Evolutionary conservation across 2,329 filamentous ascomycete genomes (phyloP), one percentile per base, ranked within the genome.

Genomic region (Paraphoma chrysanthemicola): DNA sequence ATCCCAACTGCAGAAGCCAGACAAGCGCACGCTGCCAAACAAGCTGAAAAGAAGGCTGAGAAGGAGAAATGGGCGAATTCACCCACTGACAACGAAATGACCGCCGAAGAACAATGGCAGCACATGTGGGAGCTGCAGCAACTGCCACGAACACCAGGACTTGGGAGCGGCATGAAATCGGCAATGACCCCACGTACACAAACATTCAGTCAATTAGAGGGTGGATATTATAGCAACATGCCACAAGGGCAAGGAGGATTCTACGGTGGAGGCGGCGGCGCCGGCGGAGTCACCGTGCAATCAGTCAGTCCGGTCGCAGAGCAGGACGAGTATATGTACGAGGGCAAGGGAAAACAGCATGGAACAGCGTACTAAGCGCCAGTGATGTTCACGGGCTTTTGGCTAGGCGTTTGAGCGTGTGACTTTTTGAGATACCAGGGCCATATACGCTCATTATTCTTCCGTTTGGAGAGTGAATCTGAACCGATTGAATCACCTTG

Each of bases 61-160:
- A 74, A 73, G 43, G 74, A 75, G 42, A 76, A 72, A 60, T 77
- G 62, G 63, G 64, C 66, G 2, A 54, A 59, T 29, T 66, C 69
- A 1, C 67, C 72, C 18, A 63, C 62, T 51, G 57, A 68, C 59
- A 64, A 70, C 56, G 69, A 72, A 51, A 71, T 76, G 71, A 67
- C 71, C 12, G 64, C 75, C 49, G 72, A 78, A 36, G 66, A 77
- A 42, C 74, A 77, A 57, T 78, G 75, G 75, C 75, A 77, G 60
- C 75, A 77, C 54, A 77, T 77, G 72, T 78, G 75, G 75, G 75
- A 78, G 44, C 67, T 78, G 48, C 75, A 77, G 54, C 75, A 77
- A 52, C 61, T 76, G 10, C 74, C 74, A 1, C 60, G 72, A 6
- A 77, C 73, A 3, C 74, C 75, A 0, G 74, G 74, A 1, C 69